Evolutionary conservation across 352 stramenopile genomes (phyloP), one percentile per base, ranked within the genome.

Genomic region (Elongisporangium anandrum): DNA sequence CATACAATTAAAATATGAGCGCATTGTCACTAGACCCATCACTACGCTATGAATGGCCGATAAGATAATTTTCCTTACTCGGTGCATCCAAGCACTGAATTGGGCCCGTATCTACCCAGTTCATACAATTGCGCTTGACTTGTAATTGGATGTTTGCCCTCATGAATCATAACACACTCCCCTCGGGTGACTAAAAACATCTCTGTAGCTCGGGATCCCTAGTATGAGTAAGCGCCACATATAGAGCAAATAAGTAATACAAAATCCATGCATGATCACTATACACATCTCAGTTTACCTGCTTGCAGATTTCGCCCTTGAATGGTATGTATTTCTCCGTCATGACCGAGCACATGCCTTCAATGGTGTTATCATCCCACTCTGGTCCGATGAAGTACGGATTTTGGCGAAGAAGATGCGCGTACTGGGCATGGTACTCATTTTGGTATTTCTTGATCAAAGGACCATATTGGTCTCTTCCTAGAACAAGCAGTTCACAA

Each of bases 261-360:
- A 3, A 29, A 2, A 26, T 19, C 3, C 22, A 45, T 3, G 10
- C 20, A 8, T 45, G 34, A 0, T 52, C 20, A 53, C 3, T 26
- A n/a, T 49, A 67, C 34, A 49, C 1, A 13, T 52, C 17, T 21
- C 19, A 17, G 23, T 51, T 19, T 51, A 86, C 78, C 72, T 94
- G 85, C 52, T 90, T 90, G 66, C 81, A 94, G 29, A 94, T 85
- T 60, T 91, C 82, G 16, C 75, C 72, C 34, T 64, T 69, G 50
- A 79, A 92, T 1, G 85, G 67, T 49, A 92, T 77, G 52, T 89
- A 87, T 56, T 94, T 94, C 53, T 94, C 85, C 1, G 75, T 80
- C 85, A 94, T 94, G 38, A 94, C 85, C 0, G 80, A 87, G 50
- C 85, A 94, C 82, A 94, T 92, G 26, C 78, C 81, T 61, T 92